Evolutionary conservation across 116 monocot species (phyloP).

Genomic region (Dioscorea cayenensis): DNA sequence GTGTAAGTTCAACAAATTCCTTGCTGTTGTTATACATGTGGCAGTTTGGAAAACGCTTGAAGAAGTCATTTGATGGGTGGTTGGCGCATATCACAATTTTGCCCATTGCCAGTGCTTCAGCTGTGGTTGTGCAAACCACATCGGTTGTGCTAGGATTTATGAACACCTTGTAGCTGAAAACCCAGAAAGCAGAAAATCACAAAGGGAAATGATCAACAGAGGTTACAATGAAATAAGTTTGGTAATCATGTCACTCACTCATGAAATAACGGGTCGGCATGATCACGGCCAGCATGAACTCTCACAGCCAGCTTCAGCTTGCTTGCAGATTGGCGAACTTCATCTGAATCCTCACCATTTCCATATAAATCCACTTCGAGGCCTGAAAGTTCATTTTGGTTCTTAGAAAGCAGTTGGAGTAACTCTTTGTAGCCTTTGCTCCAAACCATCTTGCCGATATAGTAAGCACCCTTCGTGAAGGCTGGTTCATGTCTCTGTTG

Average conservation of each 20-base stretch:
- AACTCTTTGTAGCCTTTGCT: constrained; percentile 89
- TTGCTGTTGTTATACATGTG: constrained; percentile 36
- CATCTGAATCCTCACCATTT: constrained; percentile 77
- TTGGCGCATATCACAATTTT: constrained; percentile 82
- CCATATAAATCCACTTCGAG: constrained; percentile 79
- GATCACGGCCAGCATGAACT: constrained; percentile 77
- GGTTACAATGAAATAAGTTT: too few species aligned
- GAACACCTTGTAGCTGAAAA: constrained; percentile 80
- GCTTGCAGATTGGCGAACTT: constrained; percentile 45
- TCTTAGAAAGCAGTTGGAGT: constrained; percentile 49
- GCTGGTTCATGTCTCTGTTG: constrained; percentile 19
- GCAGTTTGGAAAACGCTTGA: constrained; percentile 82
- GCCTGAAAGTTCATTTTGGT: constrained; percentile 47
- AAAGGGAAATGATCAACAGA: too few species aligned
- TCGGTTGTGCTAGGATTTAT: constrained; percentile 90
- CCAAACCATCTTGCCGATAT: constrained; percentile 95
- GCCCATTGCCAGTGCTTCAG: constrained; percentile 90
- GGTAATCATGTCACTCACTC: constrained; percentile 37
- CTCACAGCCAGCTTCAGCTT: constrained; percentile 42
- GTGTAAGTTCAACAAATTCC: constrained; percentile 56
- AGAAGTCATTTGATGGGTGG: constrained; percentile 91
- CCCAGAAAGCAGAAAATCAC: background rate
- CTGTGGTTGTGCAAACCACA: constrained; percentile 93
- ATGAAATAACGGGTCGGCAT: constrained; percentile 71
- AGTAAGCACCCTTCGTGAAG: constrained; percentile 66